These are phyloP conservation scores for Linaria vulgaris DNA, from an alignment of 257 asterid genomes.

Conservation along the genomic window DNA sequence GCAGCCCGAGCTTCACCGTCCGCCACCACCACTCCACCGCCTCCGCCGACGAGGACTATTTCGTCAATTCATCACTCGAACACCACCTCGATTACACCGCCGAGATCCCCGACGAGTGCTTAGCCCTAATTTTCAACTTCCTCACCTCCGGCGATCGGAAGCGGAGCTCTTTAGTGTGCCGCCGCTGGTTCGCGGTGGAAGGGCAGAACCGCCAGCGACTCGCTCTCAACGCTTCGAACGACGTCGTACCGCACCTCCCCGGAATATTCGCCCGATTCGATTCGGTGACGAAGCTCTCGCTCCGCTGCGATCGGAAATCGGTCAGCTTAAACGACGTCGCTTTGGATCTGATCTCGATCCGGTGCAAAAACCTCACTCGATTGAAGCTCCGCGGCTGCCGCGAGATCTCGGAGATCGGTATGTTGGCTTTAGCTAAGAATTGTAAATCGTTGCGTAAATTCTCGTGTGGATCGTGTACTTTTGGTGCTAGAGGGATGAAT, in stretches of 20 bases:
- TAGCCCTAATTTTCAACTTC: constrained; percentile 63
- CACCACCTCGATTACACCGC: constrained; percentile 42
- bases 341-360: constrained; percentile 46
- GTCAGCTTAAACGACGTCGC: constrained; percentile 61
- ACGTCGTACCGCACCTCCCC: constrained; percentile 36
- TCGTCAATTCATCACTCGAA: background rate
- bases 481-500: constrained; percentile 86
- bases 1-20: background rate
- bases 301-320: constrained; percentile 72
- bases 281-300: constrained; percentile 68
- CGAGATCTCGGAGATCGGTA: constrained; percentile 65
- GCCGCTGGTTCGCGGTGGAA: constrained; percentile 68
- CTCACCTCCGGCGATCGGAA: constrained; percentile 73
- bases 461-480: constrained; percentile 73
- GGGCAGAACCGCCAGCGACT: constrained; percentile 79
- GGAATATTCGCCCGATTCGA: constrained; percentile 63
- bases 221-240: constrained; percentile 50
- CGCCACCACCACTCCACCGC: background rate
- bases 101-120: constrained; percentile 77
- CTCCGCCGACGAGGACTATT: too few relatives aligned
- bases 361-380: constrained; percentile 58
- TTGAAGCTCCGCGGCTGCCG: constrained; percentile 82
- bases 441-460: constrained; percentile 62
- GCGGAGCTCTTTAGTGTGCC: constrained; percentile 64
- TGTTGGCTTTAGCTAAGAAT: constrained; percentile 55